Percentiles rank a stretch among this genome's conserved stretches.
These are phyloP conservation scores for Alternaria sp. DNA, from an alignment of 2,329 filamentous ascomycete genomes.

Conservation along the genomic window DNA sequence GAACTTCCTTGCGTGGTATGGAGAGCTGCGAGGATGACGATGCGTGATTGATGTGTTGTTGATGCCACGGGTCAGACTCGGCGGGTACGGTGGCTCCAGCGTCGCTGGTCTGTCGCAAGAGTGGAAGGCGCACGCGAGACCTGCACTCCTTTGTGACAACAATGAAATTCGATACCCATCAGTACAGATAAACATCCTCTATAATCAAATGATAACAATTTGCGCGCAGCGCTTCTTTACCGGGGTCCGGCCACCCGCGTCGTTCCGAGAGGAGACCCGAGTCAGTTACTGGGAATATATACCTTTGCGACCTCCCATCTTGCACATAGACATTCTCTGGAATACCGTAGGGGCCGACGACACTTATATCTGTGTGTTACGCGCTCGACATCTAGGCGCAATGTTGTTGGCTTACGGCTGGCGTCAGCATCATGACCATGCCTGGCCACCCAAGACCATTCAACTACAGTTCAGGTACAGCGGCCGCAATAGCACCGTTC, in stretches of 20 bases:
- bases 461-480: background rate
- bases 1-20: background rate
- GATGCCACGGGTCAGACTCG: background rate
- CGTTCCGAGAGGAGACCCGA: slow-evolving; percentile 18
- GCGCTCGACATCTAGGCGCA: background rate
- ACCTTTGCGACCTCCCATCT: background rate
- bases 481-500: background rate
- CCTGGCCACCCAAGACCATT: background rate
- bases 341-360: too few relatives aligned
- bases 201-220: rapidly evolving
- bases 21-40: background rate
- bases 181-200: background rate
- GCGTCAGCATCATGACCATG: background rate
- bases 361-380: background rate
- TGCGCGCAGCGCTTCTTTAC: background rate
- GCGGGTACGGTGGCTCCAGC: background rate
- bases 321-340: background rate
- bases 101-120: background rate
- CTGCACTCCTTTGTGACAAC: background rate
- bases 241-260: background rate
- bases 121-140: background rate
- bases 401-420: background rate
- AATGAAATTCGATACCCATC: background rate
- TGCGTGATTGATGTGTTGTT: background rate
- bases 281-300: background rate